Conservation (phyloP, 192 early-diverging fungal genomes). For the Cetraspora pellucida region DNA sequence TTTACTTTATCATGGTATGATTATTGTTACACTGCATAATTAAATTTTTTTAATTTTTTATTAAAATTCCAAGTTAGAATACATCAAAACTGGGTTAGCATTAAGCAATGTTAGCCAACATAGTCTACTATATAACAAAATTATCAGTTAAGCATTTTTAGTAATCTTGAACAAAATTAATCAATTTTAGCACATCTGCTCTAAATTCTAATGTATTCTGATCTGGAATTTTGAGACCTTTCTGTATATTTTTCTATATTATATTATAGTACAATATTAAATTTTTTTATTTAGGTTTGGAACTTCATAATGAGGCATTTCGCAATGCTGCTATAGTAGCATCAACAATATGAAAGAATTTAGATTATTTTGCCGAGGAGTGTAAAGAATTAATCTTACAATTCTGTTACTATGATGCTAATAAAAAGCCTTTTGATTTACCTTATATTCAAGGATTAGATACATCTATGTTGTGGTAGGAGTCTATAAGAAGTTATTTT, state of each 20-base stretch:
- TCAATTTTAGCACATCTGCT: no score
- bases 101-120: no score
- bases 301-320: neutral
- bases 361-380: neutral
- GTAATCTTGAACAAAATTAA: no score
- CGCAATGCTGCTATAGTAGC: neutral
- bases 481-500: neutral
- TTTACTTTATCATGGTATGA: neutral
- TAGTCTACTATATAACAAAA: no score
- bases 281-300: neutral
- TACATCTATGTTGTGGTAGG: neutral
- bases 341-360: neutral
- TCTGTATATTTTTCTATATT: no score
- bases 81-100: no score
- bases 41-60: neutral
- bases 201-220: no score
- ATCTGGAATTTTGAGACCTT: no score
- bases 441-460: neutral
- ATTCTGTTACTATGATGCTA: neutral
- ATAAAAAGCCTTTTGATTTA: neutral
- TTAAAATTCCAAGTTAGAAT: no score
- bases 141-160: no score
- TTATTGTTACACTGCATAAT: neutral
- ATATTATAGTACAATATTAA: no score
- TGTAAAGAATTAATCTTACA: neutral